Percentiles rank a stretch among this genome's conserved stretches.
These are phyloP conservation scores for Lentinula raphanica DNA, from an alignment of 768 basidiomycete genomes.

Conservation along the genomic window DNA sequence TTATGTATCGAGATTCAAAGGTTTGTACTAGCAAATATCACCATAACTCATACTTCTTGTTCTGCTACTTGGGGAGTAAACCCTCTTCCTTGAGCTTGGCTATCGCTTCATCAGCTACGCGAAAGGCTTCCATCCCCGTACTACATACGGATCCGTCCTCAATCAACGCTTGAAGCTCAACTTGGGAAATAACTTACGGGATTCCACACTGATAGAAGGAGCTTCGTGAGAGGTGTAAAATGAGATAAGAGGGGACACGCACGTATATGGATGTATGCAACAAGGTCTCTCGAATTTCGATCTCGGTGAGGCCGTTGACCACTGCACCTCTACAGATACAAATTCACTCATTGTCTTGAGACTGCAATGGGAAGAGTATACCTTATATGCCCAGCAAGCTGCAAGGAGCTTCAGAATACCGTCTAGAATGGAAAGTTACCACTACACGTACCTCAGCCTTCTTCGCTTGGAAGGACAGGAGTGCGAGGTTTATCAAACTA, in stretches of 20 bases:
- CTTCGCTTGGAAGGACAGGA: slow-evolving; percentile 38
- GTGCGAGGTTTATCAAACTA: slow-evolving; percentile 39
- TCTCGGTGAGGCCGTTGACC: slow-evolving; percentile 36
- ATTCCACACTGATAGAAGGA: slow-evolving; percentile 23
- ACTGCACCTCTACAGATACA: slow-evolving; percentile 31
- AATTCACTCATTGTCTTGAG: not conserved
- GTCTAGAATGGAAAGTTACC: not conserved
- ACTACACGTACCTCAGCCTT: slow-evolving; percentile 30
- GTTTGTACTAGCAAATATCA: not conserved
- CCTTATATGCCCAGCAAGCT: slow-evolving; percentile 36
- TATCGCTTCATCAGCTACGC: slow-evolving; percentile 34
- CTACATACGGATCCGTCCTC: not conserved
- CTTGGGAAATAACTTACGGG: slow-evolving; percentile 14
- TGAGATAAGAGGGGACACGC: not conserved
- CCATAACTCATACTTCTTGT: not conserved
- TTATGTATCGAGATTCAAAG: not conserved
- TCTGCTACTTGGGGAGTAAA: slow-evolving; percentile 13
- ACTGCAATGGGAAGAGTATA: not conserved
- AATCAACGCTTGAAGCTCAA: not conserved
- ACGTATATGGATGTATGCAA: slow-evolving; percentile 36
- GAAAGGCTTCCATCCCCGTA: slow-evolving; percentile 37
- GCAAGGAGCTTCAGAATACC: not conserved
- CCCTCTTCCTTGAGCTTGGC: slow-evolving; percentile 34
- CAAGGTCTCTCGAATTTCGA: slow-evolving; percentile 40
- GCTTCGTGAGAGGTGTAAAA: not conserved